phyloP scores from a whole-genome alignment of 1,284 basidiomycete genomes.

The Rugosomyces carneus region DNA sequence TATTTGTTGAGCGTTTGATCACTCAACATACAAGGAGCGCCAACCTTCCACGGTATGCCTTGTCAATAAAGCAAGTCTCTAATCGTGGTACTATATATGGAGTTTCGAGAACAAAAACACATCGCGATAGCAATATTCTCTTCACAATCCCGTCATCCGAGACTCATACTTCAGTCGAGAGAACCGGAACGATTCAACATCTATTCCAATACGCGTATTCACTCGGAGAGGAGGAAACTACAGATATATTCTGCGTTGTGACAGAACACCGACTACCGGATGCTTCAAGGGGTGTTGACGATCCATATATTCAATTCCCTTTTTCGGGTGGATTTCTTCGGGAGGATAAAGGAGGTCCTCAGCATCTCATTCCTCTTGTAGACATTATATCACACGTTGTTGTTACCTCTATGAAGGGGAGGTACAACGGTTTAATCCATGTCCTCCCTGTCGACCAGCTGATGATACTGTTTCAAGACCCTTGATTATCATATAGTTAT shows the following conservation, averaged over 20 bases:
- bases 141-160: no score
- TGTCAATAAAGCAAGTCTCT: conserved; percentile 12
- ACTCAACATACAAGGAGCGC: no score
- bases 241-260: background rate
- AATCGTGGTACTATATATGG: conserved; percentile 14
- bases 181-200: background rate
- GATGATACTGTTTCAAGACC: no score
- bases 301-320: conserved; percentile 13
- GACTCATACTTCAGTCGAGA: background rate
- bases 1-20: background rate
- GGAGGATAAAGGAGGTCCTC: background rate
- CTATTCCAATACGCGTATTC: no score
- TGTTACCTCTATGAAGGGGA: background rate
- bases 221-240: background rate
- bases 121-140: conserved; percentile 15
- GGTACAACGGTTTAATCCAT: background rate
- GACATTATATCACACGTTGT: background rate
- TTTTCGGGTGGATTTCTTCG: conserved; percentile 16
- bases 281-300: background rate
- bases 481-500: no score
- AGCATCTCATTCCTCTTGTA: background rate
- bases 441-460: no score
- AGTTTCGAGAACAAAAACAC: conserved; percentile 8
- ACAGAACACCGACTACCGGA: background rate
- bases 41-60: background rate